Conservation (phyloP, 257 asterid species). For the Verbascum thapsus region DNA sequence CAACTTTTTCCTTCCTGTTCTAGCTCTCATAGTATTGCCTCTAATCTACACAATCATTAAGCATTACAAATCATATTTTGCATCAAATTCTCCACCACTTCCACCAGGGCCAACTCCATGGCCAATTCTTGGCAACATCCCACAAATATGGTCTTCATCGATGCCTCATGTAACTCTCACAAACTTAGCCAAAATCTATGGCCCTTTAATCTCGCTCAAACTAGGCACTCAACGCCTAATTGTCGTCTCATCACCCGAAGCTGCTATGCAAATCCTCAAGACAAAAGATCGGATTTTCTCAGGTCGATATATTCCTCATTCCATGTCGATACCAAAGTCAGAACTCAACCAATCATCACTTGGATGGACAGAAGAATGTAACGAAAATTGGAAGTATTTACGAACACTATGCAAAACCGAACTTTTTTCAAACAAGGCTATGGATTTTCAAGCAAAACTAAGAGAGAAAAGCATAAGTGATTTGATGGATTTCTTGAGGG, state of each 20-base stretch:
- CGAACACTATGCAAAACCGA: slow-evolving; percentile 37
- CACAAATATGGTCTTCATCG: slow-evolving; percentile 28
- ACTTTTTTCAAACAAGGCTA: slow-evolving; percentile 39
- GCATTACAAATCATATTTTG: too few relatives aligned
- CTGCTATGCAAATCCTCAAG: slow-evolving; percentile 44
- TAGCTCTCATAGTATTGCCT: too few relatives aligned
- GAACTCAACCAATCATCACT: slow-evolving; percentile 37
- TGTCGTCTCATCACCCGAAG: slow-evolving; percentile 50
- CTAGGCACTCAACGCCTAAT: slow-evolving; percentile 38
- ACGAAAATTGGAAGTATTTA: slow-evolving; percentile 33
- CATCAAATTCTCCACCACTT: slow-evolving; percentile 36
- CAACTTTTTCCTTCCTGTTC: too few relatives aligned
- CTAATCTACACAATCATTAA: too few relatives aligned
- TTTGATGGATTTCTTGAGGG: slow-evolving; percentile 40
- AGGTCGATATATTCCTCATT: slow-evolving; percentile 35
- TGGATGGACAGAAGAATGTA: slow-evolving; percentile 34
- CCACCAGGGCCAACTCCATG: slow-evolving; percentile 67
- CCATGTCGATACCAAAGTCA: not conserved
- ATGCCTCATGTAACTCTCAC: slow-evolving; percentile 34
- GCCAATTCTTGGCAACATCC: slow-evolving; percentile 49
- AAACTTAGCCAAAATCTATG: slow-evolving; percentile 38
- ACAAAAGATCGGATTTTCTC: slow-evolving; percentile 37
- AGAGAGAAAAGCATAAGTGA: slow-evolving; percentile 41
- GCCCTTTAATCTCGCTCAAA: slow-evolving; percentile 43
- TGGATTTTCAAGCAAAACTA: slow-evolving; percentile 31